A percentile compares a stretch with the other conserved stretches of the same genome.
These are phyloP conservation scores for Verruconis gallopava DNA, from an alignment of 2,329 filamentous ascomycete genomes.

Conservation along the genomic window DNA sequence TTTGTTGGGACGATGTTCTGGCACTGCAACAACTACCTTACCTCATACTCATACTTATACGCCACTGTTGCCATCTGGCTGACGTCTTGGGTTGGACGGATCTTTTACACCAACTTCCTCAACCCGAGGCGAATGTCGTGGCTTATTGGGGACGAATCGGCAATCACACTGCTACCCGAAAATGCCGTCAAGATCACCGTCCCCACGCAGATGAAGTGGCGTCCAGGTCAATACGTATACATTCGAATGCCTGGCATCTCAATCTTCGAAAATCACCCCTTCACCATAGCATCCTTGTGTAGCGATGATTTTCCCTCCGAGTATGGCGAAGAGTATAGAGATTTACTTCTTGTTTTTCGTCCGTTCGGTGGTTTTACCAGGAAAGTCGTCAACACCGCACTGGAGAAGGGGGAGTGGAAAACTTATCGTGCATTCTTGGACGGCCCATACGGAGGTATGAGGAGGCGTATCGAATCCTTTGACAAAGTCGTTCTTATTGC, in stretches of 20 bases:
- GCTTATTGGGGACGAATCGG: conserved; percentile 81
- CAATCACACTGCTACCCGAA: conserved; percentile 77
- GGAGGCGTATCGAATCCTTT: conserved; percentile 76
- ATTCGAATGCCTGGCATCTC: conserved; percentile 88
- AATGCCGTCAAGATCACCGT: conserved; percentile 94
- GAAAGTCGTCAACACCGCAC: conserved; percentile 67
- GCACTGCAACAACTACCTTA: conserved; percentile 88
- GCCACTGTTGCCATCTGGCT: conserved; percentile 69
- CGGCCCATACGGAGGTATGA: conserved; percentile 91
- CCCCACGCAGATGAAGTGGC: conserved; percentile 85
- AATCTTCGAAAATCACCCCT: conserved; percentile 83
- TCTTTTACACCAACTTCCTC: conserved; percentile 84
- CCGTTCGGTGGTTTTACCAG: conserved; percentile 86
- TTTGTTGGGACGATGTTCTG: conserved; percentile 84
- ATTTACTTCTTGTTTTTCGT: conserved; percentile 83
- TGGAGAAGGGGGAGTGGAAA: conserved; percentile 78
- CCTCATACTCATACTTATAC: conserved; percentile 81
- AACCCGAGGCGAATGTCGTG: conserved; percentile 69
- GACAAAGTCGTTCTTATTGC: conserved; percentile 89
- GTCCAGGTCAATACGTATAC: conserved; percentile 88
- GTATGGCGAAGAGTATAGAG: conserved; percentile 76
- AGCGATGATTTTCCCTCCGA: conserved; percentile 87
- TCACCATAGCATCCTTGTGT: conserved; percentile 86
- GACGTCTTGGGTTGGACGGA: conserved; percentile 56
- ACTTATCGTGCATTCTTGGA: conserved; percentile 89